phyloP scores from a whole-genome alignment of 108 stramenopile species.

The Cyclotella distinguenda region DNA sequence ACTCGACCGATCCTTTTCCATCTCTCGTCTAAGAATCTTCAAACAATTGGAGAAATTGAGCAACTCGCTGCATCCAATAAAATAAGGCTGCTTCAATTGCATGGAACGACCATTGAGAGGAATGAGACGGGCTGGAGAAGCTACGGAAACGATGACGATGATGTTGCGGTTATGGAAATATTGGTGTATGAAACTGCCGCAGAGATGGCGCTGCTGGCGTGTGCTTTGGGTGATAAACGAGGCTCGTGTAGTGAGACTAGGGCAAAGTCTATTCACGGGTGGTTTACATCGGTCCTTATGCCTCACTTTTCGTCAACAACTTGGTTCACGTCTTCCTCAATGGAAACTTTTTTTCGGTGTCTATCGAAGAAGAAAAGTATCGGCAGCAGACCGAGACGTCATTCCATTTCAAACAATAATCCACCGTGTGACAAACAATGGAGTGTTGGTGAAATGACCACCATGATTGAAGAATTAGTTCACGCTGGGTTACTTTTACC shows the following conservation, averaged over 20 bases:
- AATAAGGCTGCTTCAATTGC: constrained; percentile 37
- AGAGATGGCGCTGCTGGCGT: constrained; percentile 28
- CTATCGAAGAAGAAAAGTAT: not conserved
- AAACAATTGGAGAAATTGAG: constrained; percentile 14
- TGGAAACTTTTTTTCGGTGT: constrained; percentile 15
- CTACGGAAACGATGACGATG: constrained; percentile 40
- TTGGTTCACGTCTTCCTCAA: constrained; percentile 22
- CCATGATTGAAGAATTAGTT: constrained; percentile 28
- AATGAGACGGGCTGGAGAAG: constrained; percentile 11
- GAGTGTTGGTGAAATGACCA: constrained; percentile 8
- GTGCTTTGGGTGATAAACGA: not conserved
- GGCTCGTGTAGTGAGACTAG: not conserved
- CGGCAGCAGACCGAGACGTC: not conserved
- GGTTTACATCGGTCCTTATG: constrained; percentile 24
- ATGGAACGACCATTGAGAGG: constrained; percentile 28
- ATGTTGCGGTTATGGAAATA: constrained; percentile 49
- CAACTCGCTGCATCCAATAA: constrained; percentile 11
- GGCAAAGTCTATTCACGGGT: not conserved
- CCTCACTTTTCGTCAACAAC: constrained; percentile 36
- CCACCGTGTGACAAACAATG: not conserved
- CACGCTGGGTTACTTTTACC: constrained; percentile 39
- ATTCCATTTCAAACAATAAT: not conserved
- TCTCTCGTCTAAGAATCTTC: constrained; percentile 6
- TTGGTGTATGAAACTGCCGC: constrained; percentile 29
- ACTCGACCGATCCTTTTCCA: constrained; percentile 17